Percentiles rank a stretch among this genome's conserved stretches.
Evolutionary conservation across 2,329 filamentous ascomycete species (phyloP).

Genomic region (Epichloe typhina): DNA sequence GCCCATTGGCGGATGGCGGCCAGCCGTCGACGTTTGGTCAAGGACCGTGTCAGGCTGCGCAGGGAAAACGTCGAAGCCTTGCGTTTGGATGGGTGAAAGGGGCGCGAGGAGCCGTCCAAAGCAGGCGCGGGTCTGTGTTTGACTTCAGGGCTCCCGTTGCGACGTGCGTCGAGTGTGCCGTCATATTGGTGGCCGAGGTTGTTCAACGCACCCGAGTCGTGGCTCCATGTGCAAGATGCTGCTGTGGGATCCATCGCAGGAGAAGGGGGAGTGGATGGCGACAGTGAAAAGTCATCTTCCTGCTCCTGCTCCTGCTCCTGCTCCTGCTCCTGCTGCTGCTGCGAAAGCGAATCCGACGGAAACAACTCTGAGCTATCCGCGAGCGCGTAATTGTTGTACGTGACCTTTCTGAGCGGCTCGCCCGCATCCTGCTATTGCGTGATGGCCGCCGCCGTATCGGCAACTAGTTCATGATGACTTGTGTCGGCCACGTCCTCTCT

Average conservation of each 20-base stretch:
- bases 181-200: constrained; percentile 13
- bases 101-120: neutral
- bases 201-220: constrained; percentile 2
- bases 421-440: constrained; percentile 15
- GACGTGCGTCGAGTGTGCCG: constrained; percentile 10
- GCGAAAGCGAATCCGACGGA: constrained; percentile 11
- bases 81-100: constrained; percentile 13
- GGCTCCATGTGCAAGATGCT: neutral
- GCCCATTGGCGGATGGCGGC: constrained; percentile 18
- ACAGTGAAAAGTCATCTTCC: neutral
- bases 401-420: constrained; percentile 7
- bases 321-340: constrained; percentile 11
- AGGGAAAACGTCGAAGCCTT: constrained; percentile 20
- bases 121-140: neutral
- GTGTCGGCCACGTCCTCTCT: constrained; percentile 5
- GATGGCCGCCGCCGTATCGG: constrained; percentile 14
- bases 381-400: constrained; percentile 16
- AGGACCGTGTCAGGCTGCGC: constrained; percentile 13
- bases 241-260: neutral
- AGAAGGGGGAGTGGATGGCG: neutral
- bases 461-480: constrained; percentile 10
- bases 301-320: neutral
- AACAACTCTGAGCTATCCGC: constrained; percentile 15
- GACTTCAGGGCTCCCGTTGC: constrained; percentile 9
- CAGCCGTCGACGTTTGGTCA: constrained; percentile 15